A percentile compares a stretch with the other conserved stretches of the same genome.
phyloP scores from a whole-genome alignment of 257 asterid species.

The Solanum neorickii region DNA sequence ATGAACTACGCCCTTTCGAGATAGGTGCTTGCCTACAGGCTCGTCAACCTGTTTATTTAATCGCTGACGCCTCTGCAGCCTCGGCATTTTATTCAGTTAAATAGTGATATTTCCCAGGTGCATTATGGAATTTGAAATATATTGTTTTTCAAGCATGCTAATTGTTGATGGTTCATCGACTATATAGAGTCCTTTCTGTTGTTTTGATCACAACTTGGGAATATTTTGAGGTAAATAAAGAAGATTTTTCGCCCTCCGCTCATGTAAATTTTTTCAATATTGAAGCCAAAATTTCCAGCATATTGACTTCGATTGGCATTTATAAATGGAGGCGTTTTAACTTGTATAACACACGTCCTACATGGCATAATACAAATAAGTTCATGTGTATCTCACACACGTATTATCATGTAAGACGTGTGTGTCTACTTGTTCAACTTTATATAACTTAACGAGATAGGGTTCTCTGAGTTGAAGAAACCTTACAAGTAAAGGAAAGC shows the following conservation, averaged over 20 bases:
- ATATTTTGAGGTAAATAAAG: background rate
- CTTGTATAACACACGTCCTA: no score
- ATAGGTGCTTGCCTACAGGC: slow-evolving; percentile 98
- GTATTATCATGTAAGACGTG: no score
- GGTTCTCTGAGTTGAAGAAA: background rate
- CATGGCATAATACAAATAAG: no score
- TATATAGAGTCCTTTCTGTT: background rate
- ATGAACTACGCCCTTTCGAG: slow-evolving; percentile 77
- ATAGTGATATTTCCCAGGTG: slow-evolving; percentile 5
- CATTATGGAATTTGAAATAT: background rate
- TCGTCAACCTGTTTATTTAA: slow-evolving; percentile 78
- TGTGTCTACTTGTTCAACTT: no score
- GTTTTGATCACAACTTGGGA: background rate
- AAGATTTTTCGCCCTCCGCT: background rate
- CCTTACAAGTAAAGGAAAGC: background rate
- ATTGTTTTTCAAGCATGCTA: background rate
- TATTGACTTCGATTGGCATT: no score
- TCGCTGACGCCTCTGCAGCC: slow-evolving; percentile 83
- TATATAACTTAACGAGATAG: no score
- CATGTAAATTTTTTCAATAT: no score
- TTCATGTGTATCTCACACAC: no score
- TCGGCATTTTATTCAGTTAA: slow-evolving; percentile 47
- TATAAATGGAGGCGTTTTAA: no score
- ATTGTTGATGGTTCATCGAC: background rate
- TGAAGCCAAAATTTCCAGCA: no score